Evolutionary conservation across 139 green algal species (phyloP).

Genomic region (Spirogloea muscicola): DNA sequence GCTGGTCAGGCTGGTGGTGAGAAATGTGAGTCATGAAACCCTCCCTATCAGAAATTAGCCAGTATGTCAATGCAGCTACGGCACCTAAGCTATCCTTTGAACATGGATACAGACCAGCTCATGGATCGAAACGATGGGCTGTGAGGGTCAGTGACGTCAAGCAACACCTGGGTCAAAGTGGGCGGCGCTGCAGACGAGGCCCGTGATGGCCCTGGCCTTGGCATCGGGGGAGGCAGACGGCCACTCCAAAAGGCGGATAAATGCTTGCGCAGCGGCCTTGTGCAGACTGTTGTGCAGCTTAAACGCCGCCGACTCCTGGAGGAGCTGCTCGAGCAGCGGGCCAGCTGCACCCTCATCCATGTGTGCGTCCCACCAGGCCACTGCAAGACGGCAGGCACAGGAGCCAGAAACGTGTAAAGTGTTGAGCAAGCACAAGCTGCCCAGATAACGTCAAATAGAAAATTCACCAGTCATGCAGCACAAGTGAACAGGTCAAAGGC

Average conservation of each 20-base stretch:
- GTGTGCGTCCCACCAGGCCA: background rate
- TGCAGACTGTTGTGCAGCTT: conserved; percentile 14
- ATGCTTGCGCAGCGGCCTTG: background rate
- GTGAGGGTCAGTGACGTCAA: background rate
- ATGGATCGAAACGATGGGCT: background rate
- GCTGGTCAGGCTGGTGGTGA: background rate
- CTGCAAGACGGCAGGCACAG: background rate
- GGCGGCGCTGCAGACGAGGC: conserved; percentile 35
- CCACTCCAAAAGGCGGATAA: conserved; percentile 1
- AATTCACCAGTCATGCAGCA: background rate
- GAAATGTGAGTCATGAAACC: background rate
- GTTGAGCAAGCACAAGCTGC: conserved; percentile 2
- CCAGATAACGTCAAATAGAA: background rate
- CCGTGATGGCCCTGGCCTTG: conserved; percentile 17
- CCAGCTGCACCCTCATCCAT: background rate
- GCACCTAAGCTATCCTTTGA: background rate
- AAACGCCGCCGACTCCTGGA: conserved; percentile 13
- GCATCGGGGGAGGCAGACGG: background rate
- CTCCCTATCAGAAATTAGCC: background rate
- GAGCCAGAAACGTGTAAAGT: background rate
- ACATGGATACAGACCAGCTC: conserved; percentile 3
- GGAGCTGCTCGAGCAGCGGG: background rate
- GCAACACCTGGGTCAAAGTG: conserved; percentile 31
- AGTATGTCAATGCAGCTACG: too few species aligned
- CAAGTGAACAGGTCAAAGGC: background rate